Percentiles rank a stretch among this genome's conserved stretches.
These are phyloP conservation scores for Tritrichomonas musculus DNA, from an alignment of 208 protist genomes.

Conservation along the genomic window DNA sequence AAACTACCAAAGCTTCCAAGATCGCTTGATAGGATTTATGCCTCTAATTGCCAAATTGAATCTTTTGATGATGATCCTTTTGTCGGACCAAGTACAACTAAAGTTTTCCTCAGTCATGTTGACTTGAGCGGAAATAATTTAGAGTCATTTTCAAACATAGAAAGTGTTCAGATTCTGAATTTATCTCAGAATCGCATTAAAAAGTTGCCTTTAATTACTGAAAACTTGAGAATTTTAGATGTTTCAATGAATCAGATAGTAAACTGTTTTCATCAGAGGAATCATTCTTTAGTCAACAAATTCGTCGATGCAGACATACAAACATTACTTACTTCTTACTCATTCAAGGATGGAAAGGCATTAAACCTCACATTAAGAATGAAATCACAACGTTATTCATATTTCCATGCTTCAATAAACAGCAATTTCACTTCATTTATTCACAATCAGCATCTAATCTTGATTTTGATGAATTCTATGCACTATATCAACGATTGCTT, in stretches of 20 bases:
- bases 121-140: background rate
- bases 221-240: background rate
- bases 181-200: background rate
- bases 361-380: too few relatives aligned
- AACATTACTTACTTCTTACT: too few relatives aligned
- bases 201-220: background rate
- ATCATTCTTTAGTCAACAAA: too few relatives aligned
- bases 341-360: too few relatives aligned
- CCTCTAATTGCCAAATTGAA: background rate
- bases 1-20: background rate
- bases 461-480: too few relatives aligned
- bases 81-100: background rate
- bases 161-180: background rate
- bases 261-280: too few relatives aligned
- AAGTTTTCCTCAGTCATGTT: background rate
- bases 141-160: background rate
- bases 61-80: background rate
- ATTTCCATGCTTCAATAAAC: too few relatives aligned
- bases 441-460: too few relatives aligned
- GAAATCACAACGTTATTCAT: too few relatives aligned
- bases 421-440: too few relatives aligned
- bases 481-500: too few relatives aligned
- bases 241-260: background rate
- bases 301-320: too few relatives aligned
- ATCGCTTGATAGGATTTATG: background rate